These are phyloP conservation scores for Raffaelea ambrosiae DNA, from an alignment of 2,329 filamentous ascomycete genomes.

Conservation along the genomic window DNA sequence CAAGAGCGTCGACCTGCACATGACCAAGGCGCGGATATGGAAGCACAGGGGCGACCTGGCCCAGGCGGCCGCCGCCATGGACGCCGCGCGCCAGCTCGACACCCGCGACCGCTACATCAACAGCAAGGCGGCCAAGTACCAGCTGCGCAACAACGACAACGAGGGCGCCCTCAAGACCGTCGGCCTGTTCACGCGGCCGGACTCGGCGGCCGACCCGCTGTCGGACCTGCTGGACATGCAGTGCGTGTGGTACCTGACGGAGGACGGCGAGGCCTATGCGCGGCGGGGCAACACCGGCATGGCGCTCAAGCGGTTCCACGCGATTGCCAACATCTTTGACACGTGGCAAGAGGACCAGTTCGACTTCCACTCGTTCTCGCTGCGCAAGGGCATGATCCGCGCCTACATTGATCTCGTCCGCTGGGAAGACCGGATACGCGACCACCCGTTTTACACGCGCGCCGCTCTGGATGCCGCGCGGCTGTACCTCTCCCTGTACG, in stretches of 20 bases:
- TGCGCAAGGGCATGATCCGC: conserved; percentile 92
- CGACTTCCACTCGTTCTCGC: conserved; percentile 94
- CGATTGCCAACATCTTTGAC: conserved; percentile 88
- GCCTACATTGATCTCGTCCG: conserved; percentile 94
- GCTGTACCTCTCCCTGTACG: conserved; percentile 70
- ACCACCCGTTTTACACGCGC: conserved; percentile 87
- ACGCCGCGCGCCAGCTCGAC: conserved; percentile 76
- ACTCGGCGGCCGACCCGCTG: conserved; percentile 78
- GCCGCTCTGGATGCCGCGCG: conserved; percentile 75
- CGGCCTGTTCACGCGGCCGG: conserved; percentile 87
- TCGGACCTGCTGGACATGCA: conserved; percentile 96
- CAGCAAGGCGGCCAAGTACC: conserved; percentile 95
- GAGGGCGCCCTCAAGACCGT: conserved; percentile 80
- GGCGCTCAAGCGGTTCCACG: conserved; percentile 85
- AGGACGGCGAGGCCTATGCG: conserved; percentile 85
- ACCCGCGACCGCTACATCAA: conserved; percentile 95
- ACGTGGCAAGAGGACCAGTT: conserved; percentile 98
- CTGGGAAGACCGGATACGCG: conserved; percentile 86
- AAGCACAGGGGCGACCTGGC: conserved; percentile 78
- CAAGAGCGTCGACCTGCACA: conserved; percentile 80
- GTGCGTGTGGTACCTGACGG: conserved; percentile 92
- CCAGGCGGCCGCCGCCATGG: conserved; percentile 81
- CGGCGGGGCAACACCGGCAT: conserved; percentile 75
- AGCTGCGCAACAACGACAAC: conserved; percentile 84
- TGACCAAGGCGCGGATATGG: conserved; percentile 91